phyloP scores from a whole-genome alignment of 1,284 basidiomycete species.

The Phenoliferia sp. region DNA sequence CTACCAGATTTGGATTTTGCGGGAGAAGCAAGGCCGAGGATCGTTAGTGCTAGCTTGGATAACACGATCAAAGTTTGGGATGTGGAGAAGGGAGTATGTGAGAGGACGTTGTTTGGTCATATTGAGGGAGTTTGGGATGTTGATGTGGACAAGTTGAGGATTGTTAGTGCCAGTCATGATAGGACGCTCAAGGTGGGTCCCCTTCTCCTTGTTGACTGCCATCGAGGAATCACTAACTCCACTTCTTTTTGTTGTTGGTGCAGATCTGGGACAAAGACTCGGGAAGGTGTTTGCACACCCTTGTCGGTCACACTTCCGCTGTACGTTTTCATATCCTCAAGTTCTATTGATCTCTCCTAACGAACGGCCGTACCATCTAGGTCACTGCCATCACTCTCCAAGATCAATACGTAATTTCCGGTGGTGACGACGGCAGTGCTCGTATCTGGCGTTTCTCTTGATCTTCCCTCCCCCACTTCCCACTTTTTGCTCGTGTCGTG shows the following conservation, averaged over 20 bases:
- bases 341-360: background rate
- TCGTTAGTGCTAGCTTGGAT: constrained; percentile 87
- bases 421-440: constrained; percentile 80
- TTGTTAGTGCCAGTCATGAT: constrained; percentile 89
- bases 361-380: background rate
- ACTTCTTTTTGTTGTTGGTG: constrained; percentile 35
- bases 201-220: background rate
- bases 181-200: constrained; percentile 68
- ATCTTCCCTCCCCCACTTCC: background rate
- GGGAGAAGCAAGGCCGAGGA: constrained; percentile 53
- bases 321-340: background rate
- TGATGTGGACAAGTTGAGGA: constrained; percentile 82
- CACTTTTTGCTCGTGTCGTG: background rate
- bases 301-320: constrained; percentile 90
- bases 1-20: constrained; percentile 24
- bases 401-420: constrained; percentile 93
- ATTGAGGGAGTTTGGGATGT: constrained; percentile 84
- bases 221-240: background rate
- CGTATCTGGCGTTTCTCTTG: constrained; percentile 40
- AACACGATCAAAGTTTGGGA: constrained; percentile 98
- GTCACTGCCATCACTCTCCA: constrained; percentile 86
- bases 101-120: constrained; percentile 87
- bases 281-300: constrained; percentile 77
- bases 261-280: constrained; percentile 88
- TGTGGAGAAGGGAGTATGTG: constrained; percentile 73